Conservation (phyloP, 2,329 filamentous ascomycete species). For the Xylaria sp. region DNA sequence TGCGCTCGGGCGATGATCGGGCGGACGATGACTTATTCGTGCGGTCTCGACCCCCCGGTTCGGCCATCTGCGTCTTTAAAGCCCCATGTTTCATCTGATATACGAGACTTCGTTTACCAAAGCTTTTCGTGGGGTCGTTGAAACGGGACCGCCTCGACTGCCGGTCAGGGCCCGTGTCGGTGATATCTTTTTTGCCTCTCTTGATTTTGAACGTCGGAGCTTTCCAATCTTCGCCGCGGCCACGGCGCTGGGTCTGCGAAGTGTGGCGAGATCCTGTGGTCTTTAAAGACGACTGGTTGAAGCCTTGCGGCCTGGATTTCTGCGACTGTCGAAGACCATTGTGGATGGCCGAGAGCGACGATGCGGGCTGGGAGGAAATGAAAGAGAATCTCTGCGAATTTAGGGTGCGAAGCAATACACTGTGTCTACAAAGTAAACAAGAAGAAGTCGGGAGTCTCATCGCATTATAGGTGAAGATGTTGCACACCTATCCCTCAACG, state of each 20-base stretch:
- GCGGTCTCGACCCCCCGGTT: background rate
- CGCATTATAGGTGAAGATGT: conserved; percentile 37
- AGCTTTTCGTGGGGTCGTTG: conserved; percentile 59
- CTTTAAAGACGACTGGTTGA: conserved; percentile 43
- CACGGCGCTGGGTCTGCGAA: conserved; percentile 37
- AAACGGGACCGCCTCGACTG: conserved; percentile 64
- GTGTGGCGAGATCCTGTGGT: conserved; percentile 40
- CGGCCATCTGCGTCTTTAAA: conserved; percentile 51
- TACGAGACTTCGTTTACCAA: conserved; percentile 67
- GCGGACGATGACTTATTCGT: background rate
- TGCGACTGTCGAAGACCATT: conserved; percentile 66
- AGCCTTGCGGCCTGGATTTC: conserved; percentile 50
- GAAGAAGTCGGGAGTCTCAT: conserved; percentile 48
- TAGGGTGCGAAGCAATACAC: conserved; percentile 37
- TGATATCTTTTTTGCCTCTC: conserved; percentile 65
- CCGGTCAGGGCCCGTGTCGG: conserved; percentile 54
- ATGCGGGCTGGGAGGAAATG: conserved; percentile 52
- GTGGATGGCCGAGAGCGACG: conserved; percentile 76
- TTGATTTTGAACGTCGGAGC: conserved; percentile 51
- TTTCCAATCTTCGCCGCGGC: conserved; percentile 35
- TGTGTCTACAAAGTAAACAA: conserved; percentile 47
- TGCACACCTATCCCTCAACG: background rate
- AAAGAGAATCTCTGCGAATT: conserved; percentile 24
- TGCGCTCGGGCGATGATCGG: conserved; percentile 7
- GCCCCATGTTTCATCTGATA: conserved; percentile 63